phyloP scores from a whole-genome alignment of 2,329 filamentous ascomycete species.

The Aspergillus novoparasiticus region DNA sequence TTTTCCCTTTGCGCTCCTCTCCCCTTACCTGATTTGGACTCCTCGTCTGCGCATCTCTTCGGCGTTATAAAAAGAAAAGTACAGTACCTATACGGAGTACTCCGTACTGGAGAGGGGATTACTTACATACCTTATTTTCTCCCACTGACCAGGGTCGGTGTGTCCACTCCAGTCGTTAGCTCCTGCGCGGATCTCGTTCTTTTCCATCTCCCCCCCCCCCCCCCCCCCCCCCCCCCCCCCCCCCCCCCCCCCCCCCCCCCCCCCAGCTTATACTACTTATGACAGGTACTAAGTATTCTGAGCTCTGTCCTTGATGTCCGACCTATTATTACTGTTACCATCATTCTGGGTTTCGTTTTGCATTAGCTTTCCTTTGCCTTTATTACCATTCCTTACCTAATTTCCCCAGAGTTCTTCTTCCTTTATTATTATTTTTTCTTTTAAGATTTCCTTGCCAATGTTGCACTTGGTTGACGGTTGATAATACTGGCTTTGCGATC shows the following conservation, averaged over 20 bases:
- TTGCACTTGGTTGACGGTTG: constrained; percentile 10
- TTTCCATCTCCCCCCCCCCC: neutral
- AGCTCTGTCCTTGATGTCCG: constrained; percentile 9
- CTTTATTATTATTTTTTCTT: neutral
- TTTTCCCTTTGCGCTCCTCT: constrained; percentile 5
- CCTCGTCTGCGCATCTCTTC: constrained; percentile 1
- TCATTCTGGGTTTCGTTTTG: constrained; percentile 16
- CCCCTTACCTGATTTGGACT: neutral
- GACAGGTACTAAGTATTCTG: constrained; percentile 4
- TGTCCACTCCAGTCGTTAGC: constrained; percentile 8
- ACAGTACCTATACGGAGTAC: constrained; percentile 7
- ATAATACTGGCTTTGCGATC: constrained; percentile 4
- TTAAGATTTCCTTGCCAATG: neutral
- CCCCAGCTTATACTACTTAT: constrained; percentile 9
- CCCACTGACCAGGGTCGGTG: constrained; percentile 5
- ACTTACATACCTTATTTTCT: constrained; percentile 5
- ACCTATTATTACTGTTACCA: constrained; percentile 18
- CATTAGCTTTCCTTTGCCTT: constrained; percentile 11
- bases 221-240: constrained; percentile 11
- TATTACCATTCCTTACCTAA: constrained; percentile 6
- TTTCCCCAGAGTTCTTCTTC: neutral
- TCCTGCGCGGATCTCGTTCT: constrained; percentile 9
- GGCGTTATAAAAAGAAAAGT: neutral
- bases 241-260: neutral
- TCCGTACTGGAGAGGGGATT: constrained; percentile 3